These are phyloP conservation scores for Saccharomyces kudriavzevii DNA, from an alignment of 805 yeast species.

Conservation along the genomic window DNA sequence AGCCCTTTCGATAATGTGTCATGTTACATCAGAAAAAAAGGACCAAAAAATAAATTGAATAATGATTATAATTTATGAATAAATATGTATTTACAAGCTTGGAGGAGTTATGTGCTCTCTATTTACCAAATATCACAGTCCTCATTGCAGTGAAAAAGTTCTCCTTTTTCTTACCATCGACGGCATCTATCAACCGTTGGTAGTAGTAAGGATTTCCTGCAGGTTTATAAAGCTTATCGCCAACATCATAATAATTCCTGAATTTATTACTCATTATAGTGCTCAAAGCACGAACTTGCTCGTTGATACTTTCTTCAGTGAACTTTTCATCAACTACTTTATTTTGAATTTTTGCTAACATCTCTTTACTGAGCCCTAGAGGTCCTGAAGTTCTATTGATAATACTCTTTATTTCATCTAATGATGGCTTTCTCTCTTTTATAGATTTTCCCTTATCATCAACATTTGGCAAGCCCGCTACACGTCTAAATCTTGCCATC, in stretches of 20 bases:
- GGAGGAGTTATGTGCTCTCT: neutral
- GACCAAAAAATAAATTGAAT: neutral
- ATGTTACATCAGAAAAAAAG: neutral
- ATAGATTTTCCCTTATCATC: conserved; percentile 4
- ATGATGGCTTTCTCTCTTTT: conserved; percentile 29
- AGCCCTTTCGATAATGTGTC: neutral
- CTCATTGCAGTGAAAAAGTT: conserved; percentile 55
- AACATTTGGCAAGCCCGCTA: conserved; percentile 41
- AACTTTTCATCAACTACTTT: conserved; percentile 42
- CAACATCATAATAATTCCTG: conserved; percentile 53
- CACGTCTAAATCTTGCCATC: conserved; percentile 44
- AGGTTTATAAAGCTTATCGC: conserved; percentile 64
- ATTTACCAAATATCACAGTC: conserved; percentile 71
- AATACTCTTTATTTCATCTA: conserved; percentile 35
- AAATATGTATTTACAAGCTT: conserved; percentile 7
- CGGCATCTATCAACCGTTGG: conserved; percentile 57
- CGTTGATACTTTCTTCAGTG: conserved; percentile 39
- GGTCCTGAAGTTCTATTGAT: conserved; percentile 31
- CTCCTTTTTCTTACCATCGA: conserved; percentile 65
- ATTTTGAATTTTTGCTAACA: conserved; percentile 36
- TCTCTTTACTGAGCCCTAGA: conserved; percentile 40
- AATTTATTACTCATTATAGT: conserved; percentile 54
- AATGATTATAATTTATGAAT: neutral
- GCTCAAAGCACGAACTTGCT: conserved; percentile 52
- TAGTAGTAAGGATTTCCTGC: conserved; percentile 80